Evolutionary conservation across 495 filamentous ascomycete genomes (phyloP), one percentile per base, ranked within the genome.

Genomic region (Aspergillus incahuasiensis): DNA sequence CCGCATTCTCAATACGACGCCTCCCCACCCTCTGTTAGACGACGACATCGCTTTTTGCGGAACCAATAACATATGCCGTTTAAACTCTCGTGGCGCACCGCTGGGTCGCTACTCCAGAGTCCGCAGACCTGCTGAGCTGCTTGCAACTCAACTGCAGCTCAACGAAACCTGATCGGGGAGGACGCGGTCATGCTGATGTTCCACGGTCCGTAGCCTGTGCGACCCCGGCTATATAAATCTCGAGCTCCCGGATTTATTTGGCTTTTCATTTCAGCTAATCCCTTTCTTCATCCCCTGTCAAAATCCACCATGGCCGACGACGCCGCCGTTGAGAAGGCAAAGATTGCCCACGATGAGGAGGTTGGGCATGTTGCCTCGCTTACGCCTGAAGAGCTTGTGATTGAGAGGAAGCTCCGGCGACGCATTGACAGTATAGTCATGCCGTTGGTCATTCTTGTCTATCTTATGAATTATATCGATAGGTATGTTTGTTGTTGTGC

Each of bases 401-500:
- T 77, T 3, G 77, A 83, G 63, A 76, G 71, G 57, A 72, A 75
- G 54, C 61, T 83, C 54, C 67, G 69, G 16, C 55, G 58, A 6
- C 77, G 74, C 35, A 82, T 84, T 50, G 81, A 83, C 56, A 44
- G 67, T 5, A 53, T 79, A 50, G 76, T 83, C 44, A 78, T 84
- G 74, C 81, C 81, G 5, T 55, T 80, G 62, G 72, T 82, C 0
- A 80, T 83, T 48, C 48, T 80, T 22, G 76, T 82, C 6, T 83
- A 82, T 53, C 63, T 83, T 30, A 75, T 83, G 69, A 83, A 83
- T 54, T 81, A 81, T 57, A 79, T 82, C 30, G 79, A 83, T 58
- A 74, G 78, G 65, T 76, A 66, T 1, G 67, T 28, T 16, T 39
- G 8, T n/a, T n/a, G n/a, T n/a, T 32, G 24, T 15, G 7, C n/a